Base-by-base conservation (phyloP, 2,329 filamentous ascomycete species). In the Mycosphaerella sp. region DNA sequence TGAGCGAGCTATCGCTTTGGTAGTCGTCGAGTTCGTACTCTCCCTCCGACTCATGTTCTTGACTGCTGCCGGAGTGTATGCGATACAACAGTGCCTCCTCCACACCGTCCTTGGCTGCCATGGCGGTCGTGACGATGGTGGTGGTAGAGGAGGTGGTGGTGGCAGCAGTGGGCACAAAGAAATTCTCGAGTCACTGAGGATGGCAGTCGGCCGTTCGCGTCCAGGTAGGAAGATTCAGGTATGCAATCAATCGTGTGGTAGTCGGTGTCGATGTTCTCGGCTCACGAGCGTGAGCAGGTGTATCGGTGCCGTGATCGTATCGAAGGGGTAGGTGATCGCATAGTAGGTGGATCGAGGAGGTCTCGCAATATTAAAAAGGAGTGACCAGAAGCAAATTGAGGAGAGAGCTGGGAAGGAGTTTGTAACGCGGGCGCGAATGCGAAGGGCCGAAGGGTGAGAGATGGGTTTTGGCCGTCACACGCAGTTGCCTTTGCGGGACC, bases 1-100 rank as follows among this genome's bases (percentile, higher is more conserved):
- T 31, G 45, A 53, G 39, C 12, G 56, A 48, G 10, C 41, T 48
- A 32, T 54, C 45, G 21, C 54, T 54, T 26, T 54, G 54, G 26
- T 53, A 54, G 38, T 57, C 56, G 46, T 57, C 48, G 11, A 60
- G 54, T 46, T 60, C 58, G 34, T 53, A 56, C 2, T 40, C 46
- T 4, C 39, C 39, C 12, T 41, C 44, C n/a, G 58, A 49, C 40
- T 56, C 54, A 8, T 58, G 51, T 32, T 57, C 53, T 14, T 44
- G 39, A 41, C 54, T 54, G 47, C 57, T 52, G 4, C 51, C 29
- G 10, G 57, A 57, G 10, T 36, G 34, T 12, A 41, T 34, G n/a
- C 48, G 54, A 39, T 55, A 45, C 31, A 59, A 41, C 34, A 59
- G 44, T 11, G 45, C 49, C 40, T 59, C 57, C 29, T 59, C 58